phyloP scores from a whole-genome alignment of 2,329 filamentous ascomycete species.

The Aureobasidium sp. region DNA sequence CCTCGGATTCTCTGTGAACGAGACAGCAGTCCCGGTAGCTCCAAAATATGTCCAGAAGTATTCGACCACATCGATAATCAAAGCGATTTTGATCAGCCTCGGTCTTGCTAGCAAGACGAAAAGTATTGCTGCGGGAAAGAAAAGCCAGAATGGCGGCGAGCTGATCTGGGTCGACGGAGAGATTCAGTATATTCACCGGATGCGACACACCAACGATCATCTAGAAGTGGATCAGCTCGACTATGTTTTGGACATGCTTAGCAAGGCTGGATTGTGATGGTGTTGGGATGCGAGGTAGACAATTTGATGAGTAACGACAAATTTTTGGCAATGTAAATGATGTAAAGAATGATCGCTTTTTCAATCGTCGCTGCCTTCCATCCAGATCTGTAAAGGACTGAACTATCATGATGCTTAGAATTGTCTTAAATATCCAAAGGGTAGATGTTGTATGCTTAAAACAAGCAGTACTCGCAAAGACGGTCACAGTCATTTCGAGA shows the following conservation, averaged over 20 bases:
- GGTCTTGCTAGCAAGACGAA: neutral
- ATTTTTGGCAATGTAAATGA: no score
- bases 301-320: no score
- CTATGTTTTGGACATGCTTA: neutral
- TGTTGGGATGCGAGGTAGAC: no score
- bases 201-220: slow-evolving; percentile 31
- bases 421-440: no score
- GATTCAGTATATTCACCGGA: slow-evolving; percentile 30
- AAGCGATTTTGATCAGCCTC: neutral
- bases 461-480: no score
- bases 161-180: slow-evolving; percentile 30
- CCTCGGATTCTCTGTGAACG: slow-evolving; percentile 26
- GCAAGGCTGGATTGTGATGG: no score
- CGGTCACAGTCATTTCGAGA: no score
- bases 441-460: no score
- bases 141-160: slow-evolving; percentile 30
- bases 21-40: slow-evolving; percentile 21
- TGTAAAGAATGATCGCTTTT: no score
- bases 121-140: slow-evolving; percentile 9
- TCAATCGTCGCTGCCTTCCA: no score
- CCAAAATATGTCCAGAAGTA: slow-evolving; percentile 25
- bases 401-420: no score
- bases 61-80: slow-evolving; percentile 12
- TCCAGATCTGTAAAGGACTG: no score
- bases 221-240: slow-evolving; percentile 27